phyloP scores from a whole-genome alignment of 1,284 basidiomycete species.

The Mycena sp. region DNA sequence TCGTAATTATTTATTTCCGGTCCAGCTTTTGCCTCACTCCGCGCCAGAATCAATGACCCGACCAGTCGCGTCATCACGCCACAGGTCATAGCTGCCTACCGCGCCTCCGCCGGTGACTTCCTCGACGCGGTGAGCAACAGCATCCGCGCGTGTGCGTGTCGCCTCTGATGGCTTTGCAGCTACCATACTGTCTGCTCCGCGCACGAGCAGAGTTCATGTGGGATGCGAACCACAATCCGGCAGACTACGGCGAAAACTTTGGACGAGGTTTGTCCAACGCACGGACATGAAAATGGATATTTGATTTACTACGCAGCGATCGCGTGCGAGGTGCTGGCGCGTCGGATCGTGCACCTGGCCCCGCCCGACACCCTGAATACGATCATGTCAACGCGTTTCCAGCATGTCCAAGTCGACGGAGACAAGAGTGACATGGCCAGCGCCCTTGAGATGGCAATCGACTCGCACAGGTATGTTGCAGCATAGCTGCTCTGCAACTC shows the following conservation, averaged over 20 bases:
- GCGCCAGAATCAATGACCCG: slow-evolving; percentile 61
- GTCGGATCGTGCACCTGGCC: slow-evolving; percentile 78
- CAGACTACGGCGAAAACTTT: slow-evolving; percentile 88
- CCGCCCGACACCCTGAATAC: slow-evolving; percentile 69
- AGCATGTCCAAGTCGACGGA: slow-evolving; percentile 78
- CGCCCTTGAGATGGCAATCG: slow-evolving; percentile 85
- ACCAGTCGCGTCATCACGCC: slow-evolving; percentile 80
- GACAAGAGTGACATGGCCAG: slow-evolving; percentile 79
- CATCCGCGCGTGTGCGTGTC: background rate
- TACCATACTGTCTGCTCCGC: slow-evolving; percentile 84
- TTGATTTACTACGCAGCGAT: slow-evolving; percentile 57
- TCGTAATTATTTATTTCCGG: background rate
- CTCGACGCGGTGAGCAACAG: slow-evolving; percentile 71
- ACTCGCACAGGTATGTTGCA: slow-evolving; percentile 75
- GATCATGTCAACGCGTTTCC: slow-evolving; percentile 84
- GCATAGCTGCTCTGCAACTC: background rate
- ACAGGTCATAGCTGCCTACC: slow-evolving; percentile 71
- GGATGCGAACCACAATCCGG: slow-evolving; percentile 77
- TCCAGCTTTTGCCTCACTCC: background rate
- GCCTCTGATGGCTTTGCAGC: slow-evolving; percentile 47
- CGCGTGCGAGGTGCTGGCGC: slow-evolving; percentile 90
- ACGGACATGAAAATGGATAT: background rate
- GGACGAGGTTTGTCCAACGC: slow-evolving; percentile 67
- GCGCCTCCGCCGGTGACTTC: slow-evolving; percentile 79
- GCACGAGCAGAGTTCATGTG: slow-evolving; percentile 82